These are phyloP conservation scores for Colletotrichum paranaense DNA, from an alignment of 2,329 filamentous ascomycete species.

Conservation along the genomic window DNA sequence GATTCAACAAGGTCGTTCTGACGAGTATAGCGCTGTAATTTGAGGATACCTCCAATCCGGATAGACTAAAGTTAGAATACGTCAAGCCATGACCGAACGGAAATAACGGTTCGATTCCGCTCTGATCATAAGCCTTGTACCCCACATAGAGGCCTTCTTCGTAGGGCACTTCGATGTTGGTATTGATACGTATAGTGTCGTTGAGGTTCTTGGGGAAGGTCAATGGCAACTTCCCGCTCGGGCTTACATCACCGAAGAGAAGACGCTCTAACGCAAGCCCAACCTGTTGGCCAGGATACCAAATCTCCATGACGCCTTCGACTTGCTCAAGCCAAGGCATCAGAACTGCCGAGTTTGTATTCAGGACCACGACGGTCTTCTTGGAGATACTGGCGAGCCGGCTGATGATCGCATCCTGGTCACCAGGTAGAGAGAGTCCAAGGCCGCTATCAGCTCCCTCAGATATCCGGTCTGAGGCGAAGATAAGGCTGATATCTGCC, in stretches of 20 bases:
- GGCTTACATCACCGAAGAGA: constrained; percentile 25
- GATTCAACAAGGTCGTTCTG: neutral
- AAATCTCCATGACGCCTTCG: constrained; percentile 13
- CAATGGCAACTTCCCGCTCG: constrained; percentile 30
- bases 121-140: constrained; percentile 15
- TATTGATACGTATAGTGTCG: constrained; percentile 22
- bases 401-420: constrained; percentile 5
- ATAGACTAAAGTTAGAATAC: constrained; percentile 4
- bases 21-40: neutral
- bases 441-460: constrained; percentile 10
- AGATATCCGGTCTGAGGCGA: constrained; percentile 2
- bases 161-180: constrained; percentile 13
- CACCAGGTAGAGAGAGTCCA: constrained; percentile 1
- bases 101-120: constrained; percentile 5
- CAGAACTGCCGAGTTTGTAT: constrained; percentile 1
- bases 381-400: neutral
- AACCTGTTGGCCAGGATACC: constrained; percentile 30
- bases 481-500: constrained; percentile 12
- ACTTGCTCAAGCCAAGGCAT: constrained; percentile 21
- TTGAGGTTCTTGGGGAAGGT: constrained; percentile 20
- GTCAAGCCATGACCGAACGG: constrained; percentile 16
- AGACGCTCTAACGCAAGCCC: constrained; percentile 20
- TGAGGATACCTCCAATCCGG: neutral
- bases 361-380: constrained; percentile 2
- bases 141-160: constrained; percentile 22